Base-by-base conservation (phyloP, 495 filamentous ascomycete genomes). In the Lentithecium fluviatile region DNA sequence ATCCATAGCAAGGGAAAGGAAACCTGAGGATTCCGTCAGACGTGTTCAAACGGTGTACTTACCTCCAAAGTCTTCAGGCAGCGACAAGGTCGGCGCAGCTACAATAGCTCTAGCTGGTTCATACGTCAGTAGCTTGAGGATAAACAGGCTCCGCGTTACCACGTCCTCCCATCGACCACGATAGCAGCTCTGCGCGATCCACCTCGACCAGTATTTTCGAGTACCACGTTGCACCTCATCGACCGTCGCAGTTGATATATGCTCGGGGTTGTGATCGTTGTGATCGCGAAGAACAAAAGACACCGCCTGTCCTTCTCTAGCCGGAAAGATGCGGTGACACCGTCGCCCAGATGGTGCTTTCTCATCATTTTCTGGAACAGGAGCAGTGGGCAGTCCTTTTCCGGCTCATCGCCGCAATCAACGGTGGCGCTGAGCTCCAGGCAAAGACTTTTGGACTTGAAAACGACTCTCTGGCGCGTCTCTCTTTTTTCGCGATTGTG, bases 51-150 rank as follows among this genome's bases (percentile, higher is more conserved):
- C n/a, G n/a, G n/a, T n/a, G 3, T n/a, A 20, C 13, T 15, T 20
- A 43, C 87, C 87, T 5, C 86, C 87, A 25, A 90, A 82, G 50
- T 86, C 83, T 69, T 90, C 87, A 0, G 86, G 86, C 15, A 90
- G 80, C 2, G 87, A 88, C 62, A 90, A 83, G 0, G 81, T 83
- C 4, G 81, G 81, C 10, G 81, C 72, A 0, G 81, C 81, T 53
- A 83, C 70, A 34, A 82, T 82, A 1, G 80, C 81, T 23, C 81
- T 80, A 0, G 81, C 83, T 0, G 81, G 81, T 56, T 83, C 81
- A 69, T 86, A 90, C 1, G 86, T 88, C 53, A 90, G 75, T 65
- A 90, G 73, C 66, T 90, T 90, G 38, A 90, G 68, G 45, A 88
- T 85, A 75, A 90, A 79, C 32, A 90, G 74, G 60, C 83, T 86